Conservation (phyloP, 306 rosid genomes). For the Morella rubra region DNA sequence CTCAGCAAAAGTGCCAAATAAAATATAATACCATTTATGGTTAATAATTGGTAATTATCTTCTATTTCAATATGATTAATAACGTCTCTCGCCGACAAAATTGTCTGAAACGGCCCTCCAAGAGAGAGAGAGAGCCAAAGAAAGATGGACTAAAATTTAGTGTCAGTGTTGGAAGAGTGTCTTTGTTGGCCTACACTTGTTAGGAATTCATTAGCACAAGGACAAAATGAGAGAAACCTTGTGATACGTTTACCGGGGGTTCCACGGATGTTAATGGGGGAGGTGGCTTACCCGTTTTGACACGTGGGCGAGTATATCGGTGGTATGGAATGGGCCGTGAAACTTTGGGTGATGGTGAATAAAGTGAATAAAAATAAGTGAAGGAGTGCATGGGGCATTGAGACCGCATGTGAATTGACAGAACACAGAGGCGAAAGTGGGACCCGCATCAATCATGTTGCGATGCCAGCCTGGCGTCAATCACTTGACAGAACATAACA, state of each 20-base stretch:
- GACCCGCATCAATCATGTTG: constrained; percentile 51
- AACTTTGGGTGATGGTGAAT: constrained; percentile 12
- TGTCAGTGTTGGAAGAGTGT: constrained; percentile 18
- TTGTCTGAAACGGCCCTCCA: constrained; percentile 69
- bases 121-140: constrained; percentile 15
- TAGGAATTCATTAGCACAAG: constrained; percentile 12
- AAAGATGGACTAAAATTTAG: not conserved
- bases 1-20: constrained; percentile 7
- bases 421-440: constrained; percentile 32
- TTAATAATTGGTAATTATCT: constrained; percentile 47
- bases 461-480: constrained; percentile 67
- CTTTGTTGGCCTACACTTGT: constrained; percentile 29
- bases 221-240: not conserved
- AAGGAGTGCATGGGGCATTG: constrained; percentile 63
- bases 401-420: constrained; percentile 67
- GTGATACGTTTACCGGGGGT: too few relatives aligned
- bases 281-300: not conserved
- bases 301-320: not conserved
- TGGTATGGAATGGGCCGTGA: constrained; percentile 28
- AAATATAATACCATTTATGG: constrained; percentile 35
- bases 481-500: constrained; percentile 54
- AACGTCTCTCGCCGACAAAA: constrained; percentile 89
- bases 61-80: constrained; percentile 51
- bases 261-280: too few relatives aligned
- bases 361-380: constrained; percentile 44